Percentiles rank a stretch among this genome's conserved stretches.
Conservation (phyloP, 148 eudicot genomes). For the Arctostaphylos glauca region DNA sequence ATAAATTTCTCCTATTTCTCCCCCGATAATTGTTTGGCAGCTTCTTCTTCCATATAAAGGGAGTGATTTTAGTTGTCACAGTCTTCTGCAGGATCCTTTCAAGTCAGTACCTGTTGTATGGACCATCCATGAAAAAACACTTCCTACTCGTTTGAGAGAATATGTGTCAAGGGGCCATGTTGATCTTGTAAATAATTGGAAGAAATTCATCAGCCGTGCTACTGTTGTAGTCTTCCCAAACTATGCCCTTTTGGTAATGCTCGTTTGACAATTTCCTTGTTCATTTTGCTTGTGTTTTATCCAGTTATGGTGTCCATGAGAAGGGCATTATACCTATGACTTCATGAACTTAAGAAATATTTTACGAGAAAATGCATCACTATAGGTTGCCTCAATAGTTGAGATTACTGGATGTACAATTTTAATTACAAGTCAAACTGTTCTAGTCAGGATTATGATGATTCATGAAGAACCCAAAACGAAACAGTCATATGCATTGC, state of each 20-base stretch:
- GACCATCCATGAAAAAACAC: conserved; percentile 52
- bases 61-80: conserved; percentile 50
- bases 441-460: background rate
- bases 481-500: background rate
- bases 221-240: conserved; percentile 74
- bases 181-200: conserved; percentile 62
- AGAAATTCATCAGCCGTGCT: conserved; percentile 57
- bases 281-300: background rate
- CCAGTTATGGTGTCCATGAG: background rate
- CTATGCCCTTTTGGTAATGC: conserved; percentile 62
- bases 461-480: background rate
- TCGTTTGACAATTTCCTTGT: conserved; percentile 10
- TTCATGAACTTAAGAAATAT: background rate
- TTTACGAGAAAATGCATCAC: background rate
- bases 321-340: background rate
- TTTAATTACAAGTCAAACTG: background rate
- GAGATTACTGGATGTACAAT: background rate
- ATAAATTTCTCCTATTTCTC: background rate
- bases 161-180: conserved; percentile 42
- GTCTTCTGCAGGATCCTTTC: conserved; percentile 76
- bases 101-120: conserved; percentile 53
- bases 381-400: background rate
- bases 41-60: conserved; percentile 10
- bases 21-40: background rate
- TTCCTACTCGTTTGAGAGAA: conserved; percentile 51